Conservation (phyloP, 306 rosid species). For the Geum urbanum region DNA sequence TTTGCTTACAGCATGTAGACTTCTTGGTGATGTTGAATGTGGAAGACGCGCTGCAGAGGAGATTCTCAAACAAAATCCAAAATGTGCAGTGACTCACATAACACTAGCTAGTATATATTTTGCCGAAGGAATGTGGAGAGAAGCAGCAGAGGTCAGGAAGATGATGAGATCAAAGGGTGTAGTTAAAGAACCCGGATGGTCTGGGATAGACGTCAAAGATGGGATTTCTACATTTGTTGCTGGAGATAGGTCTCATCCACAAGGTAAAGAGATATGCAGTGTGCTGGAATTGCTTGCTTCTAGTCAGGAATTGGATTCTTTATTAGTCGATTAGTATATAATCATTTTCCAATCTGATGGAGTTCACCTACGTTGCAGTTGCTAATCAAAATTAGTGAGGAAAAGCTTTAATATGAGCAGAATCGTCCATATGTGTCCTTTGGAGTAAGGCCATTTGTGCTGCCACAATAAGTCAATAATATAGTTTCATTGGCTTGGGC, state of each 20-base stretch:
- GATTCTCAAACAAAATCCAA: constrained; percentile 53
- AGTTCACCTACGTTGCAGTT: not conserved
- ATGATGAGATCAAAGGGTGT: constrained; percentile 70
- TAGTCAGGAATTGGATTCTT: constrained; percentile 30
- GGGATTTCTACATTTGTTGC: constrained; percentile 53
- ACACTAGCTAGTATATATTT: constrained; percentile 69
- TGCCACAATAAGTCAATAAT: not conserved
- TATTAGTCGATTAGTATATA: constrained; percentile 35
- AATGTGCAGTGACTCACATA: constrained; percentile 64
- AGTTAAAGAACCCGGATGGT: constrained; percentile 85
- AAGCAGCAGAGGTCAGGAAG: constrained; percentile 61
- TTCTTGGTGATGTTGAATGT: constrained; percentile 54
- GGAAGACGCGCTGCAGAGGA: constrained; percentile 64
- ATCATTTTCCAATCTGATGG: constrained; percentile 8
- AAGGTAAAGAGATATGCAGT: constrained; percentile 42
- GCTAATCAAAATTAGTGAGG: too few relatives aligned
- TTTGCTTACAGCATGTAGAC: constrained; percentile 68
- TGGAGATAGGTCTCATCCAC: constrained; percentile 57
- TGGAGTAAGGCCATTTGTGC: not conserved
- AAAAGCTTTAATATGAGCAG: not conserved
- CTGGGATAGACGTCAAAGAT: constrained; percentile 59
- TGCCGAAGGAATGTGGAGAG: constrained; percentile 64
- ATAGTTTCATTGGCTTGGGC: not conserved
- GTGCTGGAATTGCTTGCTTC: constrained; percentile 47
- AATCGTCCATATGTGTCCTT: not conserved